phyloP scores from a whole-genome alignment of 805 yeast species.

The Cyberlindnera americana region DNA sequence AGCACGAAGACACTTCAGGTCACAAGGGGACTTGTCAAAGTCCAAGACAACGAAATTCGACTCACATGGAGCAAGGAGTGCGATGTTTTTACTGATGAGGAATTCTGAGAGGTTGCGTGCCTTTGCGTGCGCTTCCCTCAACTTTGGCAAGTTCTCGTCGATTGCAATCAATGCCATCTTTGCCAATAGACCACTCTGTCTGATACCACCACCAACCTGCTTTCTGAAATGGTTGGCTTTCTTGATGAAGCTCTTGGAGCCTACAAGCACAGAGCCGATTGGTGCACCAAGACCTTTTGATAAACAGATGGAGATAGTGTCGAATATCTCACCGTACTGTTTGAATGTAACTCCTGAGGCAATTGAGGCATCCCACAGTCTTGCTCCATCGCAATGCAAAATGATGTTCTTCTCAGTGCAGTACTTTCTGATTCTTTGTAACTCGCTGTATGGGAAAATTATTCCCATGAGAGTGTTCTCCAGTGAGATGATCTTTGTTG shows the following conservation, averaged over 20 bases:
- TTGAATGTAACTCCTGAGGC: slow-evolving; percentile 51
- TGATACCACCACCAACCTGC: slow-evolving; percentile 90
- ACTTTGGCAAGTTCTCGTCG: slow-evolving; percentile 56
- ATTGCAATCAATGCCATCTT: slow-evolving; percentile 79
- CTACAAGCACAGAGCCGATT: slow-evolving; percentile 84
- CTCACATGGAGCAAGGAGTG: slow-evolving; percentile 69
- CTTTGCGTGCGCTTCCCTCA: slow-evolving; percentile 44
- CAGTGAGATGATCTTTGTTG: slow-evolving; percentile 75
- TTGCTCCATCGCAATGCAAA: slow-evolving; percentile 90
- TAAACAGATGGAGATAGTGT: slow-evolving; percentile 84
- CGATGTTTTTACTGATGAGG: slow-evolving; percentile 50
- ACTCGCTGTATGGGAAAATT: slow-evolving; percentile 77
- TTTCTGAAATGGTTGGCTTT: slow-evolving; percentile 84
- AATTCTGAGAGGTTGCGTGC: slow-evolving; percentile 51
- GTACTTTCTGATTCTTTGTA: slow-evolving; percentile 65
- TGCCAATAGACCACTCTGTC: slow-evolving; percentile 82
- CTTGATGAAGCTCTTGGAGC: slow-evolving; percentile 51
- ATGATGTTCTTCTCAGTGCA: slow-evolving; percentile 57
- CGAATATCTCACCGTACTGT: slow-evolving; percentile 75
- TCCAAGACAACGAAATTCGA: slow-evolving; percentile 84
- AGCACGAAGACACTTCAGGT: slow-evolving; percentile 50
- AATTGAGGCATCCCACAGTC: slow-evolving; percentile 85
- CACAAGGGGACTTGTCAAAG: slow-evolving; percentile 41
- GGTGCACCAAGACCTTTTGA: slow-evolving; percentile 94
- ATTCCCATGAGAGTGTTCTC: slow-evolving; percentile 88